A percentile compares a stretch with the other conserved stretches of the same genome.
Evolutionary conservation across 495 filamentous ascomycete genomes (phyloP).

Genomic region (Aspergillus biplanus): DNA sequence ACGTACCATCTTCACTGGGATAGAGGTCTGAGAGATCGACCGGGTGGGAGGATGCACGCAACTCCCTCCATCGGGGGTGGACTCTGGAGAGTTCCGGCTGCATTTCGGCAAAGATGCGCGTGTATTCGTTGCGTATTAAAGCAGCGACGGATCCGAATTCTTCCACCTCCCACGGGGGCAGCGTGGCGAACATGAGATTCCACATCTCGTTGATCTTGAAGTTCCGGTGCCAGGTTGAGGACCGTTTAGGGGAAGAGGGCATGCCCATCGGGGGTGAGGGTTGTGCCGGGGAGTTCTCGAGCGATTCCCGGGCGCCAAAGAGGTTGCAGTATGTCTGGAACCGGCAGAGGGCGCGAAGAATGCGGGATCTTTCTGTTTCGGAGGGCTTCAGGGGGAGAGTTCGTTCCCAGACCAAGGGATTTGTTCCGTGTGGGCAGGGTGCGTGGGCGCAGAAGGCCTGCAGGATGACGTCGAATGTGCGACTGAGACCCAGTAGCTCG

Average conservation of each 20-base stretch:
- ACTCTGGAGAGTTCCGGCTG: background rate
- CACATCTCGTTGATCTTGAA: conserved; percentile 22
- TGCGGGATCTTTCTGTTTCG: background rate
- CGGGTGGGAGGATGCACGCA: background rate
- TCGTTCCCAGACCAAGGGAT: background rate
- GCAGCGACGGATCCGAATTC: conserved; percentile 23
- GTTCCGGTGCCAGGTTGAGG: conserved; percentile 22
- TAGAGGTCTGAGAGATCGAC: background rate
- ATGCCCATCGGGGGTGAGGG: background rate
- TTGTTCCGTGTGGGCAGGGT: conserved; percentile 13
- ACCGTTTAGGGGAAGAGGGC: background rate
- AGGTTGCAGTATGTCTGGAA: conserved; percentile 26
- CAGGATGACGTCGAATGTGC: conserved; percentile 10
- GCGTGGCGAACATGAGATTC: conserved; percentile 21
- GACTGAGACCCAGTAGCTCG: conserved; percentile 13
- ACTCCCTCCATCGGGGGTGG: background rate
- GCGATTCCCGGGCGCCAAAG: conserved; percentile 23
- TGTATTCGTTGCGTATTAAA: conserved; percentile 18
- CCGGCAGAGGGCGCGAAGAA: conserved; percentile 27
- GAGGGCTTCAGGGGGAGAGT: background rate
- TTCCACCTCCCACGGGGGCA: conserved; percentile 27
- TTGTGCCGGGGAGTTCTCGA: background rate
- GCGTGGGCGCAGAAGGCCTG: conserved; percentile 12
- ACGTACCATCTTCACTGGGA: background rate
- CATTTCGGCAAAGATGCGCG: conserved; percentile 9